phyloP scores from a whole-genome alignment of 2,329 filamentous ascomycete genomes.

The Colletotrichum shisoi region DNA sequence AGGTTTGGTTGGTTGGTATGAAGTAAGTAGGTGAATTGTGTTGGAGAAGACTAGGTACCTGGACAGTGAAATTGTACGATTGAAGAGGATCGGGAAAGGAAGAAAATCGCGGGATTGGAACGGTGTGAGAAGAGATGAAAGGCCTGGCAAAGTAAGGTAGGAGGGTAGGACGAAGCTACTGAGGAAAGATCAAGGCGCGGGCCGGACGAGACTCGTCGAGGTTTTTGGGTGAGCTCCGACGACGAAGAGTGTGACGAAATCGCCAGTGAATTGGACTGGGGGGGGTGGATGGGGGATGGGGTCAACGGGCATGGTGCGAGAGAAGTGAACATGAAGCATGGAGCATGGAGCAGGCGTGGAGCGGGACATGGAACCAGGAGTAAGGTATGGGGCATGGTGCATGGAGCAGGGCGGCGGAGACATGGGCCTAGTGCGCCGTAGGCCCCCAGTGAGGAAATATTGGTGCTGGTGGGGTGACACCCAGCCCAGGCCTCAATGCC shows the following conservation, averaged over 20 bases:
- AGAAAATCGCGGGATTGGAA: slow-evolving; percentile 1
- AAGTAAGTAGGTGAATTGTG: not conserved
- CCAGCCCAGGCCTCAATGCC: slow-evolving; percentile 17
- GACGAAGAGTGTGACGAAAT: slow-evolving; percentile 40
- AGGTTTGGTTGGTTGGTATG: not conserved
- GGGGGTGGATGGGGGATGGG: slow-evolving; percentile 5
- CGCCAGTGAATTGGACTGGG: slow-evolving; percentile 34
- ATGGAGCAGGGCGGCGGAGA: slow-evolving; percentile 28
- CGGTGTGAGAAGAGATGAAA: slow-evolving; percentile 1
- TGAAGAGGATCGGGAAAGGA: not conserved
- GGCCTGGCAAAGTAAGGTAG: not conserved
- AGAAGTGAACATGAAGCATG: slow-evolving; percentile 3
- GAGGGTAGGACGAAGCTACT: not conserved
- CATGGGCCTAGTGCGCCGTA: slow-evolving; percentile 18
- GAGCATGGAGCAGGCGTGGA: slow-evolving; percentile 28
- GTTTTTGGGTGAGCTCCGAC: slow-evolving; percentile 27
- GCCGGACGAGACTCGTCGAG: slow-evolving; percentile 1
- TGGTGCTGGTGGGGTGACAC: slow-evolving; percentile 32
- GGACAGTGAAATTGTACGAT: not conserved
- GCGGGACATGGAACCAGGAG: slow-evolving; percentile 27
- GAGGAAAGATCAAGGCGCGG: slow-evolving; percentile 1
- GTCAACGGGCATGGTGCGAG: slow-evolving; percentile 32
- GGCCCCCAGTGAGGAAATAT: slow-evolving; percentile 26
- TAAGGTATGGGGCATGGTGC: slow-evolving; percentile 33
- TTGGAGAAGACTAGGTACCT: not conserved